Evolutionary conservation across 768 basidiomycete species (phyloP), one percentile per base, ranked within the genome.

Genomic region (Podaxis sp.): DNA sequence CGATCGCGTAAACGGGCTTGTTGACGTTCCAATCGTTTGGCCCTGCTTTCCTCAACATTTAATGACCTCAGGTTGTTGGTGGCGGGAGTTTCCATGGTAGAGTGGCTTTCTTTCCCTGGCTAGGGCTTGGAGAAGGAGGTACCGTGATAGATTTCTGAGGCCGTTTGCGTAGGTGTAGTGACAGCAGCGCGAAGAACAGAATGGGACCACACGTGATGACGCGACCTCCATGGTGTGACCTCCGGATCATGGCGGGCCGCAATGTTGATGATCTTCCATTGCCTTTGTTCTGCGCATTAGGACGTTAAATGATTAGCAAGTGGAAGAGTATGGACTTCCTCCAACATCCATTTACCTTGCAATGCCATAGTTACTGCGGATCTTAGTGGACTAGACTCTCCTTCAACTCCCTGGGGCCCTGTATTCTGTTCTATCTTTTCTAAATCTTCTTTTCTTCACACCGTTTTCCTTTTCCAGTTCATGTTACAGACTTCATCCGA

Each of bases 1-100:
- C 86, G 81, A 71, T 89, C 86, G 56, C 88, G 80, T 70, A 88
- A 86, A 25, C 88, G 77, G 36, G 86, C 78, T 64, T 89, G 83
- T 62, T 84, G 85, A 44, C 87, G 80, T 67, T 87, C 78, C 14
- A 83, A 67, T 47, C 89, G 82, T 51, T 85, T 74, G 0, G 80
- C 79, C 32, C 85, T 78, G 67, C 88, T 90, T 55, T 84, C 85
- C 54, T 85, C 81, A 13, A 83, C 82, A 51, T 78, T 67, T 11
- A 60, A 38, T 3, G 59, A 54, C 21, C 48, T 47, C 14, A 23
- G 18, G 11, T 36, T 60, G 13, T 54, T 44, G 0, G 51, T 13
- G 6, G 51, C 36, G 1, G 59, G 52, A 4, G 52, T 60, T 27
- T 60, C 59, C 59, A 60, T 60, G 14, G 4, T 13, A 16, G 6